Conservation (phyloP, 306 rosid species). For the Gastrolobium bilobum region DNA sequence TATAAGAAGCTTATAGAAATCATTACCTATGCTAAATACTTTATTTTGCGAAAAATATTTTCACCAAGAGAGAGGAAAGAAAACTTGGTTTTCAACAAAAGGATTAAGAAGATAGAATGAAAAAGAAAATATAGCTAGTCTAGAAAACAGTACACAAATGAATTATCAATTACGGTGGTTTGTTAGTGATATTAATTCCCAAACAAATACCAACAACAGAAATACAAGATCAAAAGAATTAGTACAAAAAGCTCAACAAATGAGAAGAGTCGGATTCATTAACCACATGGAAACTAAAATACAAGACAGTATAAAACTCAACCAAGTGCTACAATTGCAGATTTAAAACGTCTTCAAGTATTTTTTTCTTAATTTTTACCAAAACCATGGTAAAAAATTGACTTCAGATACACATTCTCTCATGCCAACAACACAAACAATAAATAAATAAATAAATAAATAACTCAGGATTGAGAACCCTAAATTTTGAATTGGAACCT, state of each 20-base stretch:
- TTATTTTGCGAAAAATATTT: not conserved
- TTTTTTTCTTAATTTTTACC: not conserved
- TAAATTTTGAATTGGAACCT: constrained; percentile 42
- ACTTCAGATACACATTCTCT: constrained; percentile 46
- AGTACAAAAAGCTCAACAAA: constrained; percentile 28
- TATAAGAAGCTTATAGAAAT: constrained; percentile 18
- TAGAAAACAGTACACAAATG: not conserved
- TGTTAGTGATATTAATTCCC: not conserved
- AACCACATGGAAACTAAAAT: constrained; percentile 31
- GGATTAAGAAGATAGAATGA: not conserved
- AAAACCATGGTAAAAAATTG: constrained; percentile 20
- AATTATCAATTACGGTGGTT: constrained; percentile 20
- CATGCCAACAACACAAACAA: constrained; percentile 26
- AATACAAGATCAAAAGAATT: constrained; percentile 43
- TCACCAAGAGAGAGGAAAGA: not conserved
- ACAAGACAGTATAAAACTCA: constrained; percentile 28
- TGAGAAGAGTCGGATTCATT: constrained; percentile 26
- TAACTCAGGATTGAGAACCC: constrained; percentile 8
- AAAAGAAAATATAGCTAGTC: not conserved
- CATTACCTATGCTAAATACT: constrained; percentile 9
- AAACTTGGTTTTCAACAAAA: constrained; percentile 7
- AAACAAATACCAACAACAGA: constrained; percentile 35
- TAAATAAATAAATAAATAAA: constrained; percentile 11
- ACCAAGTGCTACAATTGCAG: constrained; percentile 38
- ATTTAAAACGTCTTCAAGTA: constrained; percentile 13